Conservation (phyloP, 2,329 filamentous ascomycete species). For the Penicillium sp. region DNA sequence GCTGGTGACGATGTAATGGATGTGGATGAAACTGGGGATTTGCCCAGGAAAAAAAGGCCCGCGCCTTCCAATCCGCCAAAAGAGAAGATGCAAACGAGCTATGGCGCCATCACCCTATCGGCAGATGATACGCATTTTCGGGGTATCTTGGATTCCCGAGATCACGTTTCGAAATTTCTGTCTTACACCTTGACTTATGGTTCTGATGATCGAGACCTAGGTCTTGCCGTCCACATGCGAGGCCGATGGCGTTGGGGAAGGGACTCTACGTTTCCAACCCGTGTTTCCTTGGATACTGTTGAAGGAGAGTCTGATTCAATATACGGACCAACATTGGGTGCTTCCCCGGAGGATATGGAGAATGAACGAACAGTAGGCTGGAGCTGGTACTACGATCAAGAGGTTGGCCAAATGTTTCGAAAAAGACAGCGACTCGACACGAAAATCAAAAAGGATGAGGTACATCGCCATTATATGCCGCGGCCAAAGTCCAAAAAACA, state of each 20-base stretch:
- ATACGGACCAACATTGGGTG: constrained; percentile 47
- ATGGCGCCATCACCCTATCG: constrained; percentile 19
- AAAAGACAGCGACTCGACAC: constrained; percentile 40
- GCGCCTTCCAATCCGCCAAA: constrained; percentile 6
- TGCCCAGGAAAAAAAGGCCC: constrained; percentile 9
- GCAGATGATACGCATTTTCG: constrained; percentile 36
- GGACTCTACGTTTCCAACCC: constrained; percentile 54
- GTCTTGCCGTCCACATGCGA: constrained; percentile 48
- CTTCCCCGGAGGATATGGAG: constrained; percentile 41
- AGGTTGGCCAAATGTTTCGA: constrained; percentile 44
- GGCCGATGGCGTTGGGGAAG: constrained; percentile 50
- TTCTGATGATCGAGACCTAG: constrained; percentile 50
- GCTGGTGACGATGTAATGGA: constrained; percentile 21
- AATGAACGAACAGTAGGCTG: constrained; percentile 50
- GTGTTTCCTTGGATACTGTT: constrained; percentile 35
- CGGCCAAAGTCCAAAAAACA: constrained; percentile 31
- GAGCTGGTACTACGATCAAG: constrained; percentile 55
- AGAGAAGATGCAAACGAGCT: constrained; percentile 11
- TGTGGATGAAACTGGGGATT: neutral
- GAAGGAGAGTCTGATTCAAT: constrained; percentile 33
- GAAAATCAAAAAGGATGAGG: constrained; percentile 39
- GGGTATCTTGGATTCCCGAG: constrained; percentile 36
- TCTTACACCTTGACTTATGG: constrained; percentile 55
- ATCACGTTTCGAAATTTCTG: constrained; percentile 44
- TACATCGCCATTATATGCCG: constrained; percentile 44